Conservation (phyloP, 106 monocot species). For the Phalaenopsis equestris region DNA sequence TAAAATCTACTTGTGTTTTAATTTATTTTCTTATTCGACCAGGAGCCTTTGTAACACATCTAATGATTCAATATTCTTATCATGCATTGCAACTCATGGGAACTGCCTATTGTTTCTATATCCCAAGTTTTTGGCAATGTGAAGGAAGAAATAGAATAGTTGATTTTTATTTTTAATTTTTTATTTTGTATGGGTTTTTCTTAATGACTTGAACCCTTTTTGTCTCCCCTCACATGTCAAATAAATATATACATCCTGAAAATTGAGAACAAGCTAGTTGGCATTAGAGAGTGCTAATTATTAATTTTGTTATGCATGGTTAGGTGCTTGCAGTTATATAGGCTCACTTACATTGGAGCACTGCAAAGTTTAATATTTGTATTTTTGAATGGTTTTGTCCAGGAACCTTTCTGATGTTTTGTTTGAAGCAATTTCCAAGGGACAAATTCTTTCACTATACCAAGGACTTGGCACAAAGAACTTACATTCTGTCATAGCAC, state of each 20-base stretch:
- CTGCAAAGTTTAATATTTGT: background rate
- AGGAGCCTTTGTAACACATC: background rate
- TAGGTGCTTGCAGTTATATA: background rate
- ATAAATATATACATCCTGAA: background rate
- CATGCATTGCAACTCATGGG: background rate
- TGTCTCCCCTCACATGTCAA: background rate
- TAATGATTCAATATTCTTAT: background rate
- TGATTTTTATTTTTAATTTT: no score
- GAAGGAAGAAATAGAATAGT: background rate
- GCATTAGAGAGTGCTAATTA: background rate
- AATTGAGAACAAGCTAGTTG: background rate
- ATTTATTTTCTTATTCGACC: background rate
- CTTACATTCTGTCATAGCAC: constrained; percentile 80
- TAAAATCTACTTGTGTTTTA: no score
- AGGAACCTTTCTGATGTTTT: constrained; percentile 92
- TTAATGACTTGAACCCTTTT: background rate
- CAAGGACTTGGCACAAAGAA: constrained; percentile 92
- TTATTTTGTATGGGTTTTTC: background rate
- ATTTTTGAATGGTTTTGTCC: constrained; percentile 6
- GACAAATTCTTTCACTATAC: constrained; percentile 73
- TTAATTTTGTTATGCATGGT: background rate
- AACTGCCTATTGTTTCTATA: background rate
- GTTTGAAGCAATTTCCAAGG: constrained; percentile 70
- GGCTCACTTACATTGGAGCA: background rate
- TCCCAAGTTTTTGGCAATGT: background rate